These are phyloP conservation scores for Luzula sylvatica DNA, from an alignment of 176 grass and related monocot genomes.

Conservation along the genomic window DNA sequence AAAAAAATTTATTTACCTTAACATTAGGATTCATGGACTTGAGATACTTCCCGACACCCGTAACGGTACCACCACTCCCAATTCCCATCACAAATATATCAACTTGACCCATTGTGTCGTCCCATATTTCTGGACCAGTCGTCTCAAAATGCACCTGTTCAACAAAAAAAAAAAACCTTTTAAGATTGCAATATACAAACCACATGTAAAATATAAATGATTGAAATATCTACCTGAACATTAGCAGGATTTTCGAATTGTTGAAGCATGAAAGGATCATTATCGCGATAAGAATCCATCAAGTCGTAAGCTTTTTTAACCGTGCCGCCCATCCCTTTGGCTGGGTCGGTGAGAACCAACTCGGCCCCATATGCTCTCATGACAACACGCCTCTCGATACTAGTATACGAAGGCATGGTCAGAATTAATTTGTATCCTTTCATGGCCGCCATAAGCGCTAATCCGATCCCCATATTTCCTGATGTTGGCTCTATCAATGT, in stretches of 20 bases:
- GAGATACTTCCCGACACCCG: constrained; percentile 38
- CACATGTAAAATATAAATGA: neutral
- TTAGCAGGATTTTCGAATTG: constrained; percentile 96
- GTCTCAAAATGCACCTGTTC: constrained; percentile 65
- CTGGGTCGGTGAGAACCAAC: constrained; percentile 64
- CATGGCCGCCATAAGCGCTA: constrained; percentile 56
- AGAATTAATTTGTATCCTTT: constrained; percentile 86
- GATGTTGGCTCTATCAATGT: constrained; percentile 90
- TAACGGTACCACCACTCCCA: constrained; percentile 46
- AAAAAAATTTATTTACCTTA: constrained; percentile 20
- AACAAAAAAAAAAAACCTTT: neutral
- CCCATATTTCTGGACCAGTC: constrained; percentile 86
- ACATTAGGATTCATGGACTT: constrained; percentile 44
- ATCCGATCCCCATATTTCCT: constrained; percentile 78
- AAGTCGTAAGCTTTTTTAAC: constrained; percentile 75
- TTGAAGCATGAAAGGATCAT: constrained; percentile 73
- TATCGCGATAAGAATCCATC: constrained; percentile 39
- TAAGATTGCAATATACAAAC: neutral
- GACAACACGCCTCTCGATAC: constrained; percentile 78
- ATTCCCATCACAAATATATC: constrained; percentile 95
- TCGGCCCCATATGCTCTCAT: constrained; percentile 67
- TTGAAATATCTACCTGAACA: constrained; percentile 42
- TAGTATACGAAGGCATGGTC: constrained; percentile 92
- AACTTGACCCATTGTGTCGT: constrained; percentile 69
- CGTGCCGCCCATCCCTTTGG: constrained; percentile 91